These are phyloP conservation scores for Meira miltonrushii DNA, from an alignment of 1,284 basidiomycete species.

Conservation along the genomic window DNA sequence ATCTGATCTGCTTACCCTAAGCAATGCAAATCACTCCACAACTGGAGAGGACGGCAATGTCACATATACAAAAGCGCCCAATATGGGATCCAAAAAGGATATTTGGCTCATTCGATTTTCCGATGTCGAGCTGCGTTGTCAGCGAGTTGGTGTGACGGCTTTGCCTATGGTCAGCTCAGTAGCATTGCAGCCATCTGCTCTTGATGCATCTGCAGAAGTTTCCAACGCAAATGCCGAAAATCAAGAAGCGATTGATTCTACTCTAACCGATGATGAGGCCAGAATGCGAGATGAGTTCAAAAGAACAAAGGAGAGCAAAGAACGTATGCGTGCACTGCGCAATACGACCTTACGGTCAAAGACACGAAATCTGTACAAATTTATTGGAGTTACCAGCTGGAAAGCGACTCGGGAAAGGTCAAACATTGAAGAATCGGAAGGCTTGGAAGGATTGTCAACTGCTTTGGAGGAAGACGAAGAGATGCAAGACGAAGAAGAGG, in stretches of 20 bases:
- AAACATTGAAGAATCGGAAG: constrained; percentile 3
- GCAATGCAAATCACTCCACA: constrained; percentile 30
- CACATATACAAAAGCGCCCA: constrained; percentile 34
- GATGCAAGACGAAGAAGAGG: constrained; percentile 20
- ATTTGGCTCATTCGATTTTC: constrained; percentile 91
- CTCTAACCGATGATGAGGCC: constrained; percentile 5
- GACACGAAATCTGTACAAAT: constrained; percentile 44
- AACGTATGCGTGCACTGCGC: constrained; percentile 37
- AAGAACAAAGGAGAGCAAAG: constrained; percentile 39
- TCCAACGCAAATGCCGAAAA: background rate
- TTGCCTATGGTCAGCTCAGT: constrained; percentile 67
- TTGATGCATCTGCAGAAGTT: background rate
- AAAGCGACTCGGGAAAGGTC: constrained; percentile 15
- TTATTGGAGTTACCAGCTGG: constrained; percentile 33
- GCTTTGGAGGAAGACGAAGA: constrained; percentile 22
- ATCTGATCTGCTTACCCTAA: constrained; percentile 27
- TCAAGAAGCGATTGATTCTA: constrained; percentile 3
- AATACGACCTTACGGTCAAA: constrained; percentile 38
- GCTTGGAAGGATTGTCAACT: constrained; percentile 10
- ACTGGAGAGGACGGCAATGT: constrained; percentile 22
- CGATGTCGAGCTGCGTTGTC: constrained; percentile 87
- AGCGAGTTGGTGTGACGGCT: constrained; percentile 79
- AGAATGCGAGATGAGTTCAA: constrained; percentile 22
- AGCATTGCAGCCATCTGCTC: constrained; percentile 42
- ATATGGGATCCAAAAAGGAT: constrained; percentile 61